Evolutionary conservation across 2,329 filamentous ascomycete genomes (phyloP), one percentile per base, ranked within the genome.

Genomic region (Alternaria tenuissima): DNA sequence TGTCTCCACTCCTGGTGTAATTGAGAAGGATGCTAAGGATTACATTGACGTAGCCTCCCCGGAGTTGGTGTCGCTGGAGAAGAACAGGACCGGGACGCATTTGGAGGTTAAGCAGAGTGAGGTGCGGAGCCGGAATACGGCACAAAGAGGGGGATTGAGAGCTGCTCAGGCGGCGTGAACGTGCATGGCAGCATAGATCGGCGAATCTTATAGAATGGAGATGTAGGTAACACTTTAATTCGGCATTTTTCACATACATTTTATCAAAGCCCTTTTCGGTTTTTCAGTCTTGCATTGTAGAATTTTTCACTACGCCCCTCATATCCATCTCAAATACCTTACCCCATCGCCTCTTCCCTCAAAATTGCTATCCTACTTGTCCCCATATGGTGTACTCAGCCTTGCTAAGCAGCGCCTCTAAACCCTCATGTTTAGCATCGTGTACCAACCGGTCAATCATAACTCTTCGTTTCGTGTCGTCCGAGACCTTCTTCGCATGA

Each of bases 21-120:
- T 62, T n/a, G 54, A 63, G 26, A 54, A 60, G 11, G 66, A 67
- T 24, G 65, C 57, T 3, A 53, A 63, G 49, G 70, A 75, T 38
- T 76, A 72, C 36, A 57, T 73, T 1, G 44, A 56, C 9, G 55
- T 53, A n/a, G 57, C 56, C 8, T 42, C 59, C 1, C 30, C 53
- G n/a, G 62, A 58, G 7, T 55, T 62, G 12, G 61, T 75, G 8
- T 59, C 62, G 38, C 43, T 72, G 14, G 67, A 70, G 51, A 69
- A 68, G 64, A 67, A 43, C n/a, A 63, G 48, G n/a, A 59, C 39
- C 5, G 65, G 63, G 16, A 66, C 61, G 18, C 71, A 74, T 65
- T 51, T 77, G 36, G 70, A 75, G 55, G 69, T 76, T 1, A 63
- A 67, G 57, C 62, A 69, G 43, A 65, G 63, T 39, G 73, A 76